Evolutionary conservation across 1,284 basidiomycete species (phyloP), one percentile per base, ranked within the genome.

Genomic region (Thecaphora thlaspeos): DNA sequence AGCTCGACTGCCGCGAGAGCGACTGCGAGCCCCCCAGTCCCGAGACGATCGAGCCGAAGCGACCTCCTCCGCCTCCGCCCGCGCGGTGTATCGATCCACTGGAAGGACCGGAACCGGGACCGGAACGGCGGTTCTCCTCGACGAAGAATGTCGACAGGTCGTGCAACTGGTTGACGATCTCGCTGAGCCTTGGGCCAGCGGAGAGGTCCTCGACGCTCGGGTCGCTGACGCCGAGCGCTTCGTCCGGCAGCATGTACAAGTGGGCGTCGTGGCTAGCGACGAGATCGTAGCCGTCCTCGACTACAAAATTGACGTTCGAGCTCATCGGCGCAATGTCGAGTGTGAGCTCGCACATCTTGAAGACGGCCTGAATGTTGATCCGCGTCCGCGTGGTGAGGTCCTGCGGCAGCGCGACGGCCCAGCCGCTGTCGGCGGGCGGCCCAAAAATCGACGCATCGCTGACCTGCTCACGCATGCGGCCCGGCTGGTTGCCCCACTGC

Each of bases 121-220:
- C 41, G 5, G 39, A 34, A 17, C 46, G 26, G n/a, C 39, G 32
- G 1, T 44, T 40, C 39, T 70, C 69, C 21, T 73, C 70, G 28
- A 62, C 70, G 47, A 77, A 77, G 68, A 73, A 77, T 34, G 52
- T 58, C 11, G 70, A 71, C 21, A 77, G 45, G 40, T 77, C 73
- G 42, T 75, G 70, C 22, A 77, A 64, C 65, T 77, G 75, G 19
- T 57, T 65, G 28, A 75, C 73, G 17, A 77, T 55, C 18, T 70
- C 67, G 40, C 64, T 65, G 2, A 50, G 46, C 18, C 47, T 40
- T 30, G 57, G 49, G 9, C 24, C 50, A 10, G 37, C 26, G 40
- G 21, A 23, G 24, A 42, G 36, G 5, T 48, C 51, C 1, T 55
- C 63, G 40, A 12, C 45, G 30, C 48, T 42, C 17, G 41, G 15